Base-by-base conservation (phyloP, 768 basidiomycete genomes). In the Kwoniella sp. region DNA sequence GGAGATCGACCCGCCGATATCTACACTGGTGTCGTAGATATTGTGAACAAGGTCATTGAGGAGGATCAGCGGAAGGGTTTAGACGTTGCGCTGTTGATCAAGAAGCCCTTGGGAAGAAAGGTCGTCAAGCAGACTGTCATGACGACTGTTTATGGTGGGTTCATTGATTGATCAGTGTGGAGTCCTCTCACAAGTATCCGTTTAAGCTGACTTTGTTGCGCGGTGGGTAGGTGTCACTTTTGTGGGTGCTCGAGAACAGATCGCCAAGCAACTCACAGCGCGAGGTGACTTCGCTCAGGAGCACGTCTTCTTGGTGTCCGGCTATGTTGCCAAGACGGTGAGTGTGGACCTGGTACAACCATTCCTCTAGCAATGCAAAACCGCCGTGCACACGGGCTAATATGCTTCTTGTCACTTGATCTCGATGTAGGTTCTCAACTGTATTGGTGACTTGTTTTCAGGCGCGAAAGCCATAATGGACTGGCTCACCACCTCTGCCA, bases 51-150 rank as follows among this genome's bases (percentile, higher is more conserved):
- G 71, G 79, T 84, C 53, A 84, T 96, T 34, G 70, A 72, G 38
- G 57, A 69, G 48, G 82, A 82, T 58, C 72, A 73, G 28, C 70
- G 60, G 50, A 66, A 65, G 2, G 79, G 81, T 11, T 62, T 82
- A 25, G 77, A 82, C 59, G 81, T 83, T 60, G 95, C 93, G 0
- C 66, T 81, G 55, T 69, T 90, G 69, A 84, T 95, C 28, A 59
- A 83, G 47, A 92, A 91, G 31, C 92, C 91, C 80, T 85, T 99
- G 30, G 85, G 91, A 22, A 83, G 96, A 25, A 98, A 99, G 81
- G 89, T 96, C 20, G 95, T 99, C 72, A 99, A 99, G 84, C 95
- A 98, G 83, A 97, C 96, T 25, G 92, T 97, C 69, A 99, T 99
- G 96, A 99, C 95, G 0, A 97, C 95, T 2, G 95, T 98, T 34